Conservation (phyloP, 805 yeast genomes). For the Yamadazyma phyllophila region DNA sequence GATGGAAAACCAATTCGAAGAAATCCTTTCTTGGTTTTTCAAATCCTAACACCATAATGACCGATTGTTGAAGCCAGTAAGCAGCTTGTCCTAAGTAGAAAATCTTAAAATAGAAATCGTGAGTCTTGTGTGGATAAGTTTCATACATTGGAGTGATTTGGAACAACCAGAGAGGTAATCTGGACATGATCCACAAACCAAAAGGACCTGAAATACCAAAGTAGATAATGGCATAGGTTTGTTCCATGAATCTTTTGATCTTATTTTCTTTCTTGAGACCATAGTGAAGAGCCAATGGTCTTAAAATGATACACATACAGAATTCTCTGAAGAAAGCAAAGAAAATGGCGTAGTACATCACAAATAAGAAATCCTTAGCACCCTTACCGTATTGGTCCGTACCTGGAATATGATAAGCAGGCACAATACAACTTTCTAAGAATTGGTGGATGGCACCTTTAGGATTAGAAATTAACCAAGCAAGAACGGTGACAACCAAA, state of each 20-base stretch:
- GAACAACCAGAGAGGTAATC: conserved; percentile 85
- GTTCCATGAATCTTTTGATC: conserved; percentile 85
- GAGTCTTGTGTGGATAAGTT: conserved; percentile 78
- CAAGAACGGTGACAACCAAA: conserved; percentile 35
- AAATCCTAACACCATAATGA: conserved; percentile 74
- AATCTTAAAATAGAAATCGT: conserved; percentile 66
- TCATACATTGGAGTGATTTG: conserved; percentile 78
- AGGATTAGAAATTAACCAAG: conserved; percentile 57
- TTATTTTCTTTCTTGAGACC: conserved; percentile 58
- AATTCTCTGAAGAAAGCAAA: conserved; percentile 92
- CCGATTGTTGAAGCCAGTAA: conserved; percentile 96
- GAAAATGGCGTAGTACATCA: conserved; percentile 74
- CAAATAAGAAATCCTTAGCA: conserved; percentile 73
- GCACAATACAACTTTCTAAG: conserved; percentile 58
- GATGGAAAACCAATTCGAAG: conserved; percentile 88
- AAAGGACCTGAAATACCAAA: conserved; percentile 78
- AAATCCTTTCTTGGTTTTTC: conserved; percentile 96
- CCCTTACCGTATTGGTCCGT: conserved; percentile 87
- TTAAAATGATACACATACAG: conserved; percentile 74
- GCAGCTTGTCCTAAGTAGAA: conserved; percentile 93
- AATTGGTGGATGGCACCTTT: conserved; percentile 54
- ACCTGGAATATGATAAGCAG: conserved; percentile 62
- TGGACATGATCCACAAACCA: conserved; percentile 83
- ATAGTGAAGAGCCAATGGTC: conserved; percentile 60
- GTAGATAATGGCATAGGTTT: conserved; percentile 79